Evolutionary conservation across 2,329 filamentous ascomycete species (phyloP).

Genomic region (Albifimbria verrucaria): DNA sequence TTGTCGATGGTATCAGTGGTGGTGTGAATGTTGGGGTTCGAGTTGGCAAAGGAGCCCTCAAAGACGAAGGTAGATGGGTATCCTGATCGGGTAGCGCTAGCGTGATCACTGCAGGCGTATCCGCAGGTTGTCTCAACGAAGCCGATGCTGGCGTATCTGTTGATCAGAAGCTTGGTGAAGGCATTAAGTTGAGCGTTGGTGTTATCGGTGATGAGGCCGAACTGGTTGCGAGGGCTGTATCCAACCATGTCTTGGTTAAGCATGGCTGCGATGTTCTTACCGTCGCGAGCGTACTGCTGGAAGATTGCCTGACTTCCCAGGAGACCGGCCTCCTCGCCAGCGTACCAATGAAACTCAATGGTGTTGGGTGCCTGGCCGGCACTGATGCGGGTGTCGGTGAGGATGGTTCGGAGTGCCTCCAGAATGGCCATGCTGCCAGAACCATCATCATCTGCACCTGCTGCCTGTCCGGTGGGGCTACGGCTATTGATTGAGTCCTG

Average conservation of each 20-base stretch:
- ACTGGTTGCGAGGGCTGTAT: slow-evolving; percentile 27
- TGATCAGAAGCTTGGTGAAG: slow-evolving; percentile 36
- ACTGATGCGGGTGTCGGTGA: slow-evolving; percentile 60
- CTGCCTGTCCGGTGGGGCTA: not conserved
- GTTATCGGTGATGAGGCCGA: slow-evolving; percentile 39
- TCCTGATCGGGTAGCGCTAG: slow-evolving; percentile 62
- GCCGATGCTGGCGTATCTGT: slow-evolving; percentile 33
- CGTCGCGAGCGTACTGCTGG: slow-evolving; percentile 28
- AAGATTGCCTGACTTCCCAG: slow-evolving; percentile 63
- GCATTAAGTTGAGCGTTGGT: slow-evolving; percentile 30
- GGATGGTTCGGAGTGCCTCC: slow-evolving; percentile 70
- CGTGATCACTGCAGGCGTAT: slow-evolving; percentile 60
- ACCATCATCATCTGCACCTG: slow-evolving; percentile 16
- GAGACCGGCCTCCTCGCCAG: slow-evolving; percentile 75
- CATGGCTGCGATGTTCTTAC: slow-evolving; percentile 35
- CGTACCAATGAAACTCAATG: slow-evolving; percentile 85
- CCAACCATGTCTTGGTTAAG: slow-evolving; percentile 44
- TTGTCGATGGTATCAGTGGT: slow-evolving; percentile 69
- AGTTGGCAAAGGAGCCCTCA: slow-evolving; percentile 56
- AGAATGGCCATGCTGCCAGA: slow-evolving; percentile 61
- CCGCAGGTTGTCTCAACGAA: slow-evolving; percentile 48
- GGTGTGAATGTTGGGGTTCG: slow-evolving; percentile 70
- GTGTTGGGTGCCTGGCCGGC: slow-evolving; percentile 65
- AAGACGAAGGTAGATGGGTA: slow-evolving; percentile 65
- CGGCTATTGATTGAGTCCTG: slow-evolving; percentile 71